Base-by-base conservation (phyloP, 352 stramenopile genomes). In the Phytophthora boehmeriae region DNA sequence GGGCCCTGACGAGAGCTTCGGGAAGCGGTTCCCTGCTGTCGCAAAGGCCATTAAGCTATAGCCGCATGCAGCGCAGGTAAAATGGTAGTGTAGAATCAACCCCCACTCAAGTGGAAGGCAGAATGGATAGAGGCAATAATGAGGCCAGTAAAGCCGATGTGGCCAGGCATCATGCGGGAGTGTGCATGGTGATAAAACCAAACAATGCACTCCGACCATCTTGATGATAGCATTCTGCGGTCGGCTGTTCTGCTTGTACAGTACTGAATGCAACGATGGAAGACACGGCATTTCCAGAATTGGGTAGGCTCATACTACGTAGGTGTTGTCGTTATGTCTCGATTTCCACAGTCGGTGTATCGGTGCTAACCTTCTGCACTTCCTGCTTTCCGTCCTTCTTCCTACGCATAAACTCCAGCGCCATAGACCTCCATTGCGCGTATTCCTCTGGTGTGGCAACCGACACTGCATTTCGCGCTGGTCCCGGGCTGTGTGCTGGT, bases 21-120 rank as follows among this genome's bases (percentile, higher is more conserved):
- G 55, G 32, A 81, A 76, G 65, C 69, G 74, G 17, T 89, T 88
- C 51, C 63, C 76, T 50, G 54, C 63, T 14, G 59, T 78, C 28
- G 71, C 73, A 42, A 85, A 76, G 62, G 48, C 68, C 34, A 88
- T 80, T 16, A 80, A 84, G 58, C 46, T 84, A 45, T 80, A 82
- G 63, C 38, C 27, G 36, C n/a, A 20, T 27, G 20, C n/a, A 11
- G n/a, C 19, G 20, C n/a, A 35, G n/a, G n/a, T n/a, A n/a, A n/a
- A n/a, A n/a, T 47, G 48, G 23, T 45, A 20, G 34, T 10, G 20
- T 6, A 27, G 35, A 39, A 49, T 35, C 25, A 50, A 32, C 20
- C n/a, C 17, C 10, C 25, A n/a, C n/a, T 35, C 41, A 22, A 32
- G 41, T 5, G 39, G 32, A n/a, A 44, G 39, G 25, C 23, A 38